Evolutionary conservation across 1,284 basidiomycete genomes (phyloP).

Genomic region (Apiotrichum gamsii): DNA sequence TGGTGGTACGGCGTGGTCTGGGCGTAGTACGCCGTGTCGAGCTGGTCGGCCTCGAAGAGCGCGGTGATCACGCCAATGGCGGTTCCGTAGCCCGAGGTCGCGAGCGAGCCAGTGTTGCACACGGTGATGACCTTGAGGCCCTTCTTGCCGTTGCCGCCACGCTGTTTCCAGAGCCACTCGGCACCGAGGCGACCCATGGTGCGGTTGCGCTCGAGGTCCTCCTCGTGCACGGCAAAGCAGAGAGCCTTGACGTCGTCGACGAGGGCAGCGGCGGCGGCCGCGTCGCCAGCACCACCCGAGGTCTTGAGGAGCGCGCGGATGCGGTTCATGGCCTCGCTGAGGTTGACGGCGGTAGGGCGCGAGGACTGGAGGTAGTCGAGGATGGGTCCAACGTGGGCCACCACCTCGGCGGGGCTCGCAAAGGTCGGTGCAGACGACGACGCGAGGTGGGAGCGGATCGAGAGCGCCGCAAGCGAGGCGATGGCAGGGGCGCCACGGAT

Average conservation of each 20-base stretch:
- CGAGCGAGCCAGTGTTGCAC: constrained; percentile 91
- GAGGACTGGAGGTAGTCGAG: constrained; percentile 72
- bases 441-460: constrained; percentile 57
- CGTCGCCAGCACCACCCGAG: constrained; percentile 39
- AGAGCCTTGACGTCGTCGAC: constrained; percentile 56
- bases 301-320: constrained; percentile 50
- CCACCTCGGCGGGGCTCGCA: constrained; percentile 24
- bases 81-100: constrained; percentile 89
- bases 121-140: constrained; percentile 76
- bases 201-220: constrained; percentile 77
- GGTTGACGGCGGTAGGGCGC: constrained; percentile 89
- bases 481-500: constrained; percentile 93
- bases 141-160: constrained; percentile 49
- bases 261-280: constrained; percentile 46
- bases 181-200: constrained; percentile 74
- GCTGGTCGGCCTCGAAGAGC: constrained; percentile 66
- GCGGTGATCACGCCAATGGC: constrained; percentile 88
- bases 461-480: constrained; percentile 76
- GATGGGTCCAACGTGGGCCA: constrained; percentile 45
- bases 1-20: constrained; percentile 90
- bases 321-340: constrained; percentile 71
- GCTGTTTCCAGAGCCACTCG: constrained; percentile 66
- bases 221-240: constrained; percentile 59
- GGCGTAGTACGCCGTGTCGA: constrained; percentile 77
- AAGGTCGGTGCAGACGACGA: constrained; percentile 18